Base-by-base conservation (phyloP, 257 asterid genomes). In the Ophiorrhiza pumila region DNA sequence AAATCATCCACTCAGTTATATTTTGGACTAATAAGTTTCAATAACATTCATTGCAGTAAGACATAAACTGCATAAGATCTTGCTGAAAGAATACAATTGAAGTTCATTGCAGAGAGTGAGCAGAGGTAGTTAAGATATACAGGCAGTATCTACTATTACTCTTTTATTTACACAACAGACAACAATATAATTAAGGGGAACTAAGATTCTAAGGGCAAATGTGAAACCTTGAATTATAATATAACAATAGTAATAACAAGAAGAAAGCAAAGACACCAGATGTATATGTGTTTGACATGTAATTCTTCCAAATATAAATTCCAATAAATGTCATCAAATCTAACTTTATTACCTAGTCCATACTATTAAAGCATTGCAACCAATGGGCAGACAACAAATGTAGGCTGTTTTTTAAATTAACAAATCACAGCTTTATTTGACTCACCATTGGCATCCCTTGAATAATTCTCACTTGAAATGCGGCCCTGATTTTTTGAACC, bases 371-470 rank as follows among this genome's bases (percentile, higher is more conserved):
- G 59, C 5, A 57, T 71, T 22, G 56, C 31, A 52, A 68, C 43
- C 27, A 34, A 53, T n/a, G 14, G 7, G 10, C 34, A 49, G 68
- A 41, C 14, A 52, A 31, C 50, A 29, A 29, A 43, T 32, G 55
- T 25, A 71, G 67, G 41, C 57, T n/a, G n/a, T n/a, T n/a, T 23
- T 65, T 39, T 41, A 53, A 65, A 39, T 29, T 56, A 37, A 62
- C 69, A 49, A 58, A 77, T 57, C 43, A 60, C 11, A 73, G 59
- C 41, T 59, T 68, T 22, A 14, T 25, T 43, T 70, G 70, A 79
- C 87, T 85, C 81, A 88, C 95, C 87, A 57, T 84, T 76, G 73
- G 52, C 66, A 76, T 77, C 78, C 57, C 23, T 81, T 78, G 57
- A 70, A 71, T 56, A 52, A 65, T 76, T 83, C 76, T 71, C 73